These are phyloP conservation scores for Rhodotorula toruloides DNA, from an alignment of 768 basidiomycete genomes.

Conservation along the genomic window DNA sequence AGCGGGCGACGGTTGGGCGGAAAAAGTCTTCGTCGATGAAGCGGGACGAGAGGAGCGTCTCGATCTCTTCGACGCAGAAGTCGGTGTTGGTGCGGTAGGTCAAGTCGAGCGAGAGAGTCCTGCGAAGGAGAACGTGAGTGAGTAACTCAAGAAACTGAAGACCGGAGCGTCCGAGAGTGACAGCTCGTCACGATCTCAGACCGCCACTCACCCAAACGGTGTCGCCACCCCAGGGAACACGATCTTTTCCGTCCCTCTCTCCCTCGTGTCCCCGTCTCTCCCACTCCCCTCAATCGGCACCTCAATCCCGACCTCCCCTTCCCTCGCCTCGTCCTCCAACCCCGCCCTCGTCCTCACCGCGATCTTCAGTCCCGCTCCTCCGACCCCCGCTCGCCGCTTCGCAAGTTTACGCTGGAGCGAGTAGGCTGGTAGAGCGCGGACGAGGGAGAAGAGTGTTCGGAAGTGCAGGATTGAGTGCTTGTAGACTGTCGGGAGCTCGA, in stretches of 20 bases:
- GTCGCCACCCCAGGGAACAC: slow-evolving; percentile 31
- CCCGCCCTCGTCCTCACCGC: background rate
- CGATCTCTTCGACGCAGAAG: slow-evolving; percentile 42
- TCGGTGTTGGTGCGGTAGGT: slow-evolving; percentile 39
- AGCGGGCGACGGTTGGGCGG: slow-evolving; percentile 37
- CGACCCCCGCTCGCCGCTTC: background rate
- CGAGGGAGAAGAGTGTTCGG: slow-evolving; percentile 37
- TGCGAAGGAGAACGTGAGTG: background rate
- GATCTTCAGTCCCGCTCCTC: slow-evolving; percentile 7
- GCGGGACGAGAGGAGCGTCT: slow-evolving; percentile 40
- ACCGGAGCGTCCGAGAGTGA: background rate
- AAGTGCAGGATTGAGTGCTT: slow-evolving; percentile 43
- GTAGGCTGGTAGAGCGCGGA: slow-evolving; percentile 30
- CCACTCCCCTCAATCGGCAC: background rate
- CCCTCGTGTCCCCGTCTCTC: background rate
- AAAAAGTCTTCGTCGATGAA: slow-evolving; percentile 45
- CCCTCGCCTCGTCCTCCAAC: background rate
- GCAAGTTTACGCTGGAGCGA: slow-evolving; percentile 22
- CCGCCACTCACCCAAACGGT: slow-evolving; percentile 39
- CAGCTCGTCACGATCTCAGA: background rate
- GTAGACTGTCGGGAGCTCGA: slow-evolving; percentile 38
- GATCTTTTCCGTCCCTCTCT: slow-evolving; percentile 13
- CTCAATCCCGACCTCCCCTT: background rate
- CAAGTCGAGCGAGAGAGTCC: slow-evolving; percentile 25
- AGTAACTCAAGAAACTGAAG: too few species aligned